A percentile compares a stretch with the other conserved stretches of the same genome.
Conservation (phyloP, 2,329 filamentous ascomycete genomes). For the Aspergillus fischeri region DNA sequence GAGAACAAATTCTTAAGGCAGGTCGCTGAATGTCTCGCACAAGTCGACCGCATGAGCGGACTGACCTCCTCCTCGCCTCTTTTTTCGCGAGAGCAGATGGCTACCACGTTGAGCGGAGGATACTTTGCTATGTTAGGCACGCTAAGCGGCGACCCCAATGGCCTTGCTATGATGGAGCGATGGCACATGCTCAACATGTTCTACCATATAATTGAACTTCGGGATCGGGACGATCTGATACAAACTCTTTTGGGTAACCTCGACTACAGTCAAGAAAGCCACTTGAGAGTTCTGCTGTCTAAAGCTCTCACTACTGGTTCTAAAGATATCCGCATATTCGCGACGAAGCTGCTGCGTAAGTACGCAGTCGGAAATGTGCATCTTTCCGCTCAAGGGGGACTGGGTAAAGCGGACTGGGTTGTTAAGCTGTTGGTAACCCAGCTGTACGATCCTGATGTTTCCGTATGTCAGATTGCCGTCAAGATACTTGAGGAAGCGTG, state of each 20-base stretch:
- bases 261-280: constrained; percentile 83
- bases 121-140: constrained; percentile 93
- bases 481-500: constrained; percentile 97
- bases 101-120: constrained; percentile 82
- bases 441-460: constrained; percentile 93
- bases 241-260: constrained; percentile 84
- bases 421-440: constrained; percentile 97
- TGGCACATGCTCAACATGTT: constrained; percentile 99
- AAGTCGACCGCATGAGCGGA: constrained; percentile 78
- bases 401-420: constrained; percentile 83
- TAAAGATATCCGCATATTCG: constrained; percentile 84
- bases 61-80: constrained; percentile 72
- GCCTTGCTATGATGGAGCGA: constrained; percentile 82
- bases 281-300: constrained; percentile 85
- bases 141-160: constrained; percentile 75
- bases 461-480: constrained; percentile 92
- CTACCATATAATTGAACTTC: constrained; percentile 93
- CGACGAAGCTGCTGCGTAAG: constrained; percentile 80
- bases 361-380: constrained; percentile 65
- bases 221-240: constrained; percentile 85
- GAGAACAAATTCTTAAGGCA: constrained; percentile 93
- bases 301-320: constrained; percentile 90
- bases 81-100: constrained; percentile 79
- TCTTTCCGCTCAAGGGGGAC: constrained; percentile 33
- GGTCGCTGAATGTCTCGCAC: constrained; percentile 90